Percentiles rank a stretch among this genome's conserved stretches.
Conservation (phyloP, 495 filamentous ascomycete genomes). For the Lineolata rhizophorae region DNA sequence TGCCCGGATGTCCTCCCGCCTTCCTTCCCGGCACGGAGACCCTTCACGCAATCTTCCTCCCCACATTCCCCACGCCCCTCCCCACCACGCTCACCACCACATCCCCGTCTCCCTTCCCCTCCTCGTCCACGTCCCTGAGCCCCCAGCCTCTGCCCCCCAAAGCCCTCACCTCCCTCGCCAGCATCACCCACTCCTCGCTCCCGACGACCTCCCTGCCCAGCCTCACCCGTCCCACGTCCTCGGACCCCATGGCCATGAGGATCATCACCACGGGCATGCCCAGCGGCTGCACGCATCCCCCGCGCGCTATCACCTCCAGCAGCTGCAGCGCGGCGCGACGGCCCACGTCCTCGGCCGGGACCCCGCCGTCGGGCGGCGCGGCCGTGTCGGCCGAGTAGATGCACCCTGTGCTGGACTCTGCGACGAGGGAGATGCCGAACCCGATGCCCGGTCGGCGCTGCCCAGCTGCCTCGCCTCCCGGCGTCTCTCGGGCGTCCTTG, state of each 20-base stretch:
- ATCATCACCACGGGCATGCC: conserved; percentile 51
- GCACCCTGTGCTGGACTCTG: conserved; percentile 69
- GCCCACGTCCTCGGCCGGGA: conserved; percentile 76
- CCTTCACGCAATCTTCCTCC: conserved; percentile 62
- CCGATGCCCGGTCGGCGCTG: conserved; percentile 63
- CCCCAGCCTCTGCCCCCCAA: conserved; percentile 83
- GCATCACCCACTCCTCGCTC: conserved; percentile 50
- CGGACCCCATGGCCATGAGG: conserved; percentile 88
- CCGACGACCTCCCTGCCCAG: conserved; percentile 59
- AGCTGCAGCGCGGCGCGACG: conserved; percentile 73
- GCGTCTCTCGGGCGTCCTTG: too few relatives aligned
- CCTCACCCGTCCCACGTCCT: conserved; percentile 43
- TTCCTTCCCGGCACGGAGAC: neutral
- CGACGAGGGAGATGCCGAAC: conserved; percentile 76
- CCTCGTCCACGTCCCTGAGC: conserved; percentile 51
- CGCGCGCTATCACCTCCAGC: conserved; percentile 56
- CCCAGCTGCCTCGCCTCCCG: conserved; percentile 26
- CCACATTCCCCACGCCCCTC: conserved; percentile 85
- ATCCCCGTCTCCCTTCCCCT: conserved; percentile 40
- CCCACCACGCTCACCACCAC: conserved; percentile 83
- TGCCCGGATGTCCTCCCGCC: neutral
- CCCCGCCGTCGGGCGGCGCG: conserved; percentile 57
- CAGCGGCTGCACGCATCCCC: conserved; percentile 55
- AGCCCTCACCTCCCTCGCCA: conserved; percentile 60
- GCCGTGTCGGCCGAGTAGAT: conserved; percentile 74